These are phyloP conservation scores for Glycine latifolia DNA, from an alignment of 306 rosid genomes.

Conservation along the genomic window DNA sequence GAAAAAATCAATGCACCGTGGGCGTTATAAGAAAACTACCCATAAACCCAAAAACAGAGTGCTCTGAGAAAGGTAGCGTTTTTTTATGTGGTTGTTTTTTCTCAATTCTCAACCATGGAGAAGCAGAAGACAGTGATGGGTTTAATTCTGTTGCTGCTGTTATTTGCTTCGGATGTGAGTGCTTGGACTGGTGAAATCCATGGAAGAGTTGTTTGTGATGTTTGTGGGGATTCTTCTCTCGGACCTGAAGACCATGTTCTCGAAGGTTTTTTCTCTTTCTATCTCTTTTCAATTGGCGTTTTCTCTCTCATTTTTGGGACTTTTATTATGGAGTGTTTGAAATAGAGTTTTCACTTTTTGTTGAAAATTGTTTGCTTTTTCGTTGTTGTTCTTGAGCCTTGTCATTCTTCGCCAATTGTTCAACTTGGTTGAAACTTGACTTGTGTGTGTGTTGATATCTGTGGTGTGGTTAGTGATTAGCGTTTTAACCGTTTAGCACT, in stretches of 20 bases:
- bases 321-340: not conserved
- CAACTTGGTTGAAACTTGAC: not conserved
- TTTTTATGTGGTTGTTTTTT: not conserved
- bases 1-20: slow-evolving; percentile 3
- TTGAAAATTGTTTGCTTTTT: not conserved
- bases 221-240: slow-evolving; percentile 85
- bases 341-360: not conserved
- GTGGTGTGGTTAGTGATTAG: not conserved
- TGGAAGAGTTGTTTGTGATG: slow-evolving; percentile 93
- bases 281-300: slow-evolving; percentile 18
- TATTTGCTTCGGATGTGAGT: slow-evolving; percentile 52
- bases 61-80: not conserved
- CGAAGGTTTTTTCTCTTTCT: slow-evolving; percentile 61
- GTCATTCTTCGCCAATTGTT: not conserved
- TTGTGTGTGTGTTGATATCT: not conserved
- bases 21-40: not conserved
- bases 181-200: slow-evolving; percentile 98
- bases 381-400: not conserved
- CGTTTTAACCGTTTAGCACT: not conserved
- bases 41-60: slow-evolving; percentile 1
- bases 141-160: slow-evolving; percentile 43
- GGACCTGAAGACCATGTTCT: slow-evolving; percentile 95
- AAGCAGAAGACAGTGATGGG: slow-evolving; percentile 47
- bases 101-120: slow-evolving; percentile 55
- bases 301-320: not conserved